phyloP scores from a whole-genome alignment of 371 early-diverging fungal genomes.

The Mucor plumbeus region DNA sequence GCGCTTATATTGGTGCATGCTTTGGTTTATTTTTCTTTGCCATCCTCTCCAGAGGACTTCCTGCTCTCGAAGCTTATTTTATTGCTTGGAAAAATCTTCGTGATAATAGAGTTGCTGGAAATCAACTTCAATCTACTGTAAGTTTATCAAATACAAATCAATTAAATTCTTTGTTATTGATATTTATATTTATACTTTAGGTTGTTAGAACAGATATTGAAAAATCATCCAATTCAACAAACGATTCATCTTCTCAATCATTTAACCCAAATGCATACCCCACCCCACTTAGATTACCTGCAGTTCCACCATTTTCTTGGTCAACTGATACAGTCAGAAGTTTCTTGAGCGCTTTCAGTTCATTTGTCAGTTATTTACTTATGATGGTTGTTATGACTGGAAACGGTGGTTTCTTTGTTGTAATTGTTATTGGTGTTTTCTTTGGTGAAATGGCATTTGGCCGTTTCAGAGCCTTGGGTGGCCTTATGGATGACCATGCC shows the following conservation, averaged over 20 bases:
- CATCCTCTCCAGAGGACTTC: slow-evolving; percentile 51
- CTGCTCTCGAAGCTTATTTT: slow-evolving; percentile 58
- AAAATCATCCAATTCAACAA: slow-evolving; percentile 89
- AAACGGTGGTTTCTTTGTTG: slow-evolving; percentile 73
- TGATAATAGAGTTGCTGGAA: slow-evolving; percentile 30
- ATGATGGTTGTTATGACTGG: slow-evolving; percentile 88
- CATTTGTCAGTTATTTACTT: slow-evolving; percentile 66
- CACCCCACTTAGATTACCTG: slow-evolving; percentile 35
- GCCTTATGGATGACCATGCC: slow-evolving; percentile 33
- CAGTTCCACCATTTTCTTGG: slow-evolving; percentile 59
- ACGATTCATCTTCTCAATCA: slow-evolving; percentile 93
- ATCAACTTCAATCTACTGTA: slow-evolving; percentile 2
- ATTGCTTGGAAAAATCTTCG: slow-evolving; percentile 44
- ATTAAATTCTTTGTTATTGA: not conserved
- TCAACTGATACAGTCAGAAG: slow-evolving; percentile 56
- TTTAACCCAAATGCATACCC: slow-evolving; percentile 53
- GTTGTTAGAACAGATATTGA: slow-evolving; percentile 46
- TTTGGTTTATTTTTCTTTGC: slow-evolving; percentile 60
- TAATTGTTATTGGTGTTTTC: slow-evolving; percentile 68
- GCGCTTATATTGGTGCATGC: slow-evolving; percentile 62
- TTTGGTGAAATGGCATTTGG: slow-evolving; percentile 72
- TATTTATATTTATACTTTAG: not conserved
- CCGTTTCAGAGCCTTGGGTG: slow-evolving; percentile 46
- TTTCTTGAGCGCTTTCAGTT: slow-evolving; percentile 48
- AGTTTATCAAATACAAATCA: not conserved